A percentile compares a stretch with the other conserved stretches of the same genome.
These are phyloP conservation scores for Dactylellina drechsleri DNA, from an alignment of 2,329 filamentous ascomycete genomes.

Conservation along the genomic window DNA sequence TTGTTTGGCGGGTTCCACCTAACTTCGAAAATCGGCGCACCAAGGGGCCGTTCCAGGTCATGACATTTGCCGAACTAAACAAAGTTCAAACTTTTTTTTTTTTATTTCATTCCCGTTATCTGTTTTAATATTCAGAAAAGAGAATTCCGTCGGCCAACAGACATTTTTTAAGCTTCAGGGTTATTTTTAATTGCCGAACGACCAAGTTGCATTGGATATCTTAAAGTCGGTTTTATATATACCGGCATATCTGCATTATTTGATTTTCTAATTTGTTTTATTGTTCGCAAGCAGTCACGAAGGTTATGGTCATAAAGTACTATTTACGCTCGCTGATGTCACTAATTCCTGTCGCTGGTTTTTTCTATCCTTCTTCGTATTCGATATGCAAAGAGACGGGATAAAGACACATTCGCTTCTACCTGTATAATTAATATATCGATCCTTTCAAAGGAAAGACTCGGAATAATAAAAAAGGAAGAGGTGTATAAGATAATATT, in stretches of 20 bases:
- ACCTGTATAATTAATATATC: slow-evolving; percentile 23
- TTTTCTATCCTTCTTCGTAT: slow-evolving; percentile 16
- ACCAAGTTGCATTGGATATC: background rate
- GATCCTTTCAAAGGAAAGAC: too few species aligned
- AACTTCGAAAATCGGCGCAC: slow-evolving; percentile 47
- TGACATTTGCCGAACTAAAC: slow-evolving; percentile 3
- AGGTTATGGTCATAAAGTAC: slow-evolving; percentile 5
- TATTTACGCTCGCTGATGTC: slow-evolving; percentile 42
- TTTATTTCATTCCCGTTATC: background rate
- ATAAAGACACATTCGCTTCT: slow-evolving; percentile 33
- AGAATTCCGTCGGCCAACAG: background rate
- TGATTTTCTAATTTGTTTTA: slow-evolving; percentile 12
- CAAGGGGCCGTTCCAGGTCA: slow-evolving; percentile 40
- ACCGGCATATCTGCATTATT: background rate
- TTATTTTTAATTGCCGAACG: slow-evolving; percentile 17
- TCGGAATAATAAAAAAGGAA: too few species aligned
- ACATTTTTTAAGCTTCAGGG: background rate
- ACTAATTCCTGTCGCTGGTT: slow-evolving; percentile 1
- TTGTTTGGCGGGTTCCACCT: slow-evolving; percentile 54
- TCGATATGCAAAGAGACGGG: slow-evolving; percentile 9
- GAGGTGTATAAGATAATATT: too few species aligned
- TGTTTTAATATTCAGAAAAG: background rate
- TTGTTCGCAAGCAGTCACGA: background rate
- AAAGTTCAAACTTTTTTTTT: background rate
- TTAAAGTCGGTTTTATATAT: too few species aligned